phyloP scores from a whole-genome alignment of 2,329 filamentous ascomycete species.

The Rhinocladiella similis region DNA sequence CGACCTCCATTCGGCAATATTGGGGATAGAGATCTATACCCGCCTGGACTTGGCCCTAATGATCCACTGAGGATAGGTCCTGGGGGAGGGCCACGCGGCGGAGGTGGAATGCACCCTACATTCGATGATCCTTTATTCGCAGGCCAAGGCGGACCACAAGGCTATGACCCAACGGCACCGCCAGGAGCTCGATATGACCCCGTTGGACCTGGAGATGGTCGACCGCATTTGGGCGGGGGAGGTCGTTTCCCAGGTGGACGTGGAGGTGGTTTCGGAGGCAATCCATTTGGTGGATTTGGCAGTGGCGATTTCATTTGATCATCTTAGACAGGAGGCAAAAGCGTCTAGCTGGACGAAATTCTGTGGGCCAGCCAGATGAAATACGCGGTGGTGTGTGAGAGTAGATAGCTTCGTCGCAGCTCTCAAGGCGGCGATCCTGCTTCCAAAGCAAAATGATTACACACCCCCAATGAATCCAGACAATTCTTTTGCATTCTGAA shows the following conservation, averaged over 20 bases:
- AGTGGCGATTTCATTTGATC: slow-evolving; percentile 56
- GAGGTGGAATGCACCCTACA: slow-evolving; percentile 90
- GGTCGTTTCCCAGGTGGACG: slow-evolving; percentile 50
- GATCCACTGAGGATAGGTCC: slow-evolving; percentile 75
- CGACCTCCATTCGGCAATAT: slow-evolving; percentile 55
- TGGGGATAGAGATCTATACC: slow-evolving; percentile 85
- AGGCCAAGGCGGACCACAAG: slow-evolving; percentile 53
- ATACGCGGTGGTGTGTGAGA: too few relatives aligned
- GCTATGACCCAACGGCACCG: slow-evolving; percentile 71
- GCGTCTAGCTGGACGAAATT: background rate
- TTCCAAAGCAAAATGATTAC: too few relatives aligned
- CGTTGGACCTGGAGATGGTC: slow-evolving; percentile 66
- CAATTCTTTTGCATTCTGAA: too few relatives aligned
- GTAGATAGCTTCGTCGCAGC: too few relatives aligned
- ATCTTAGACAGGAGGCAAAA: background rate
- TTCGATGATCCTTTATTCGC: slow-evolving; percentile 88
- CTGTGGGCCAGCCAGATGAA: too few relatives aligned
- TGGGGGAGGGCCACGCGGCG: slow-evolving; percentile 60
- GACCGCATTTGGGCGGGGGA: slow-evolving; percentile 49
- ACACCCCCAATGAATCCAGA: too few relatives aligned
- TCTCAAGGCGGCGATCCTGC: too few relatives aligned
- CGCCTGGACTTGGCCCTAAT: slow-evolving; percentile 78
- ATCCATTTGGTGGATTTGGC: slow-evolving; percentile 62
- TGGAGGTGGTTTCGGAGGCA: slow-evolving; percentile 43
- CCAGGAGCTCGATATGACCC: slow-evolving; percentile 93